Conservation (phyloP, 2,329 filamentous ascomycete genomes). For the Ascosphaera apis region DNA sequence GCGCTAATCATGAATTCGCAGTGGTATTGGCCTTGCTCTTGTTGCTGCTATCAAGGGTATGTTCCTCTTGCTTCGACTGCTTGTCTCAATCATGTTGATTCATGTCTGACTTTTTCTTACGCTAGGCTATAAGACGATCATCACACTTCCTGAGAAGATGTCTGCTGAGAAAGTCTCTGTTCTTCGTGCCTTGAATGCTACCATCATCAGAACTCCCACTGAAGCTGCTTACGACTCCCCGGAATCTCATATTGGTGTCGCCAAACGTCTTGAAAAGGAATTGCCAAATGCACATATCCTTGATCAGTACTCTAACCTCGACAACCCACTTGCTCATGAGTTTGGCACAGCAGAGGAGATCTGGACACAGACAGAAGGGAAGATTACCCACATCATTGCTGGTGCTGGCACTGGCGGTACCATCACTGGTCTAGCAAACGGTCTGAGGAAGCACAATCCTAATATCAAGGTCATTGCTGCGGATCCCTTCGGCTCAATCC, state of each 20-base stretch:
- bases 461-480: constrained; percentile 76
- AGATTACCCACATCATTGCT: constrained; percentile 62
- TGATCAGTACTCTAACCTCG: constrained; percentile 78
- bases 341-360: constrained; percentile 89
- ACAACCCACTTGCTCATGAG: constrained; percentile 90
- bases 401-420: constrained; percentile 92
- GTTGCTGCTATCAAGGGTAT: constrained; percentile 71
- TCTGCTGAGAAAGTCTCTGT: constrained; percentile 95
- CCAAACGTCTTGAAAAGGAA: constrained; percentile 72
- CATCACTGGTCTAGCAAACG: constrained; percentile 68
- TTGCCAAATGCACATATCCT: constrained; percentile 92
- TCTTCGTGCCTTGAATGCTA: constrained; percentile 75
- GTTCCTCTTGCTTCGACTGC: not conserved
- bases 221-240: constrained; percentile 86
- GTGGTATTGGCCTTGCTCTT: constrained; percentile 76
- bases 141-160: constrained; percentile 98
- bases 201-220: constrained; percentile 92
- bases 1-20: constrained; percentile 8
- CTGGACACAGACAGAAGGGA: constrained; percentile 70
- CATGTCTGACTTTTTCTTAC: constrained; percentile 1
- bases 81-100: not conserved
- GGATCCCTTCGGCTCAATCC: constrained; percentile 76
- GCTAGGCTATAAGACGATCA: constrained; percentile 76
- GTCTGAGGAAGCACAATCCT: constrained; percentile 67
- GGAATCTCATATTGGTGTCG: constrained; percentile 93